Evolutionary conservation across 1,284 basidiomycete genomes (phyloP).

Genomic region (Boletellus deceptivus): DNA sequence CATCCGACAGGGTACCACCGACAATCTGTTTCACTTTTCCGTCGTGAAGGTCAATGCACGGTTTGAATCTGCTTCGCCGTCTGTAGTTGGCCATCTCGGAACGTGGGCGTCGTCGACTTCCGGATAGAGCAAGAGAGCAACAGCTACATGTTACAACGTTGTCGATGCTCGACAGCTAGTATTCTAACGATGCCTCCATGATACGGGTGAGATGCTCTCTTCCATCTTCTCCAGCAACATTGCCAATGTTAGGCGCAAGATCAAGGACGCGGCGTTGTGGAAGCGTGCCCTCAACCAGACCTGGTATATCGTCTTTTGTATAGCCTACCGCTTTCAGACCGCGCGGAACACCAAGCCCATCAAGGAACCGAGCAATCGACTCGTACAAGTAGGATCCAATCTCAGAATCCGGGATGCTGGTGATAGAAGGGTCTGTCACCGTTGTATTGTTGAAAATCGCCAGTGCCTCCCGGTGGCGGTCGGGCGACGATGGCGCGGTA

Average conservation of each 20-base stretch:
- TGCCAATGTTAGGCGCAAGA: slow-evolving; percentile 81
- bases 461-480: slow-evolving; percentile 86
- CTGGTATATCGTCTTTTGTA: slow-evolving; percentile 57
- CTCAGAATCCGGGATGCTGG: slow-evolving; percentile 76
- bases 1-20: slow-evolving; percentile 84
- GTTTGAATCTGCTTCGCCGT: slow-evolving; percentile 62
- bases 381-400: slow-evolving; percentile 84
- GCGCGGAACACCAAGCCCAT: slow-evolving; percentile 82
- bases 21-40: slow-evolving; percentile 99
- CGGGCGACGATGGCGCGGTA: slow-evolving; percentile 88
- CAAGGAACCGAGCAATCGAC: slow-evolving; percentile 89
- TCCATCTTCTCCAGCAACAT: slow-evolving; percentile 77
- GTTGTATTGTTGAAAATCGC: slow-evolving; percentile 77
- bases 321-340: slow-evolving; percentile 89
- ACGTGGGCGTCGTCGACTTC: not conserved
- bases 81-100: slow-evolving; percentile 16
- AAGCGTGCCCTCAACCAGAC: slow-evolving; percentile 82
- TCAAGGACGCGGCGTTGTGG: slow-evolving; percentile 88
- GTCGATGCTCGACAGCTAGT: slow-evolving; percentile 41
- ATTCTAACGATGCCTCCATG: slow-evolving; percentile 73
- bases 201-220: slow-evolving; percentile 75
- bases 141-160: slow-evolving; percentile 6
- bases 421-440: slow-evolving; percentile 65
- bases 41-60: slow-evolving; percentile 96
- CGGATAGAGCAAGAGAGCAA: not conserved